Percentiles rank a stretch among this genome's conserved stretches.
phyloP scores from a whole-genome alignment of 2,329 filamentous ascomycete species.

The Trichophyton rubrum region DNA sequence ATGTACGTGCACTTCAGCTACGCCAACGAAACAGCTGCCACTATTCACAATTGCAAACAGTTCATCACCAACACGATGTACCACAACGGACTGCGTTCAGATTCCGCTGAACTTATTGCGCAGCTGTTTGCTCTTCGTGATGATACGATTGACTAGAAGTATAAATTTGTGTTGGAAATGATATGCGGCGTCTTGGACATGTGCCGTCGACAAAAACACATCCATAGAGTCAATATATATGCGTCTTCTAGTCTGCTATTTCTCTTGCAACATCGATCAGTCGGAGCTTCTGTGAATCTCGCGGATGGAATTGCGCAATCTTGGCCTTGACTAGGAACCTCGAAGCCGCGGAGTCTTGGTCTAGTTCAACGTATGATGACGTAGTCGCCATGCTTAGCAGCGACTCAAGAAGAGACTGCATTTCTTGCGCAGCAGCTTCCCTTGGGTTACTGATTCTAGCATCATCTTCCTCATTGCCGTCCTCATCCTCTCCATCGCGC shows the following conservation, averaged over 20 bases:
- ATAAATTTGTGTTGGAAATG: not conserved
- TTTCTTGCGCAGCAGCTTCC: conserved; percentile 37
- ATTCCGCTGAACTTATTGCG: conserved; percentile 62
- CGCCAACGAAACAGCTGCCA: conserved; percentile 58
- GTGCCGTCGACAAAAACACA: not conserved
- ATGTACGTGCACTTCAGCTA: conserved; percentile 82
- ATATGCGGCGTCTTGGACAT: not conserved
- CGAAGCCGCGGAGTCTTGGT: conserved; percentile 40
- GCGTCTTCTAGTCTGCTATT: conserved; percentile 8
- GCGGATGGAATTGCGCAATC: conserved; percentile 44
- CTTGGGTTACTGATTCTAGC: conserved; percentile 29
- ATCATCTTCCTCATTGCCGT: conserved; percentile 14
- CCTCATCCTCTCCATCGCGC: conserved; percentile 8
- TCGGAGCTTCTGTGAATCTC: conserved; percentile 40
- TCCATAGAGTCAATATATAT: not conserved
- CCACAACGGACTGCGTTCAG: conserved; percentile 66
- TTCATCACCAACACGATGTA: conserved; percentile 80
- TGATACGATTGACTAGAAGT: conserved; percentile 44
- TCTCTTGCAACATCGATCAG: conserved; percentile 39
- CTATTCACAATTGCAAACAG: conserved; percentile 64
- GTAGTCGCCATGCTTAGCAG: conserved; percentile 33
- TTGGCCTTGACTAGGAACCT: conserved; percentile 44
- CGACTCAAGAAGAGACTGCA: conserved; percentile 36
- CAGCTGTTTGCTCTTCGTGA: conserved; percentile 68
- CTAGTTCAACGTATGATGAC: conserved; percentile 36